These are phyloP conservation scores for Phytophthora palmivora DNA, from an alignment of 352 stramenopile genomes.

Conservation along the genomic window DNA sequence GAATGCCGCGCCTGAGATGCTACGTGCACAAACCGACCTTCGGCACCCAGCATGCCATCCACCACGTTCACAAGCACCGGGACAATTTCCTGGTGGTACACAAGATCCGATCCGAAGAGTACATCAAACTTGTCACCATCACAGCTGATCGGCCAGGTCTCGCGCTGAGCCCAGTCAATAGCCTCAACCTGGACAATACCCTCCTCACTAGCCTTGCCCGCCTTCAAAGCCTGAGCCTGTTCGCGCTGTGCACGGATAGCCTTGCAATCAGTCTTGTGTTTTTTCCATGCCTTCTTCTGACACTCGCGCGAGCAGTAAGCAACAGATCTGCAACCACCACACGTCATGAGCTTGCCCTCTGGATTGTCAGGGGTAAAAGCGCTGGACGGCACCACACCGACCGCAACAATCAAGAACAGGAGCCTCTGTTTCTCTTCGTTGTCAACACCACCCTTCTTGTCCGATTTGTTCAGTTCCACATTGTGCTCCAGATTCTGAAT, in stretches of 20 bases:
- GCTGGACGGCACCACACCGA: conserved; percentile 74
- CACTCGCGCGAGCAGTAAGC: conserved; percentile 88
- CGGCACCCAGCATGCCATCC: conserved; percentile 60
- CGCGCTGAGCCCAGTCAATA: conserved; percentile 83
- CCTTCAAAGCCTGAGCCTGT: conserved; percentile 26
- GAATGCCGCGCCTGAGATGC: conserved; percentile 83
- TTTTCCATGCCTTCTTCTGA: conserved; percentile 89
- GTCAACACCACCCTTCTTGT: conserved; percentile 22
- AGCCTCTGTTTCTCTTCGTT: conserved; percentile 39
- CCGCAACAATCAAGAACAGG: conserved; percentile 55
- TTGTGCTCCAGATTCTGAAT: conserved; percentile 87
- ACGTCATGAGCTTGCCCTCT: conserved; percentile 90
- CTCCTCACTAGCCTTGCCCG: conserved; percentile 17
- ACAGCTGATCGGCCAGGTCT: conserved; percentile 67
- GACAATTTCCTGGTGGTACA: conserved; percentile 89
- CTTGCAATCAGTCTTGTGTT: conserved; percentile 87
- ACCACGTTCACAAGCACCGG: conserved; percentile 81
- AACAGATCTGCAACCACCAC: conserved; percentile 70
- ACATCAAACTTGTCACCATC: conserved; percentile 65
- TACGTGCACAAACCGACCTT: conserved; percentile 80
- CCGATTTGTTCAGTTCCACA: conserved; percentile 72
- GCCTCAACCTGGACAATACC: conserved; percentile 65
- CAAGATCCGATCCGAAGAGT: conserved; percentile 84
- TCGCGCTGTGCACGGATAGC: conserved; percentile 55
- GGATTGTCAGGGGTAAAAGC: conserved; percentile 83